Percentiles rank a stretch among this genome's conserved stretches.
These are phyloP conservation scores for Exophiala sideris DNA, from an alignment of 2,329 filamentous ascomycete species.

Conservation along the genomic window DNA sequence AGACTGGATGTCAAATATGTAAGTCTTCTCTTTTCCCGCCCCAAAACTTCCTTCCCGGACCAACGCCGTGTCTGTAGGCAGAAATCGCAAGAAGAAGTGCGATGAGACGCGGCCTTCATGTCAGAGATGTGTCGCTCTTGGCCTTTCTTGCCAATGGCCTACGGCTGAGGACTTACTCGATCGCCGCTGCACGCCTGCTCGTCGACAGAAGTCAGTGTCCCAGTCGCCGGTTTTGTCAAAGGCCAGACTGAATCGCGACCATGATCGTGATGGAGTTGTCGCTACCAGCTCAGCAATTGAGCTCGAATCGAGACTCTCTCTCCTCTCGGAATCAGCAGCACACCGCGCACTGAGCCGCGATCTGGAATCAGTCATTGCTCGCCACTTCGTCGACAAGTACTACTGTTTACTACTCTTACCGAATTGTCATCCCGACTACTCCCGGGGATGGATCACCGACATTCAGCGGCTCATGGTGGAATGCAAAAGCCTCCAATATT, in stretches of 20 bases:
- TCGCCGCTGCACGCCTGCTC: conserved; percentile 13
- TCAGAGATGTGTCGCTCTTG: conserved; percentile 7
- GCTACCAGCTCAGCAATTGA: no score
- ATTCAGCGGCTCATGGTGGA: conserved; percentile 17
- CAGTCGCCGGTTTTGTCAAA: not conserved
- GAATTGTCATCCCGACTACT: conserved; percentile 16
- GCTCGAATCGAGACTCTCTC: conserved; percentile 3
- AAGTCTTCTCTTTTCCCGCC: not conserved
- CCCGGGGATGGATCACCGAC: conserved; percentile 17
- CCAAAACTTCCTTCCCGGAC: not conserved
- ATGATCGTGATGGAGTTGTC: not conserved
- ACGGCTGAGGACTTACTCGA: conserved; percentile 16
- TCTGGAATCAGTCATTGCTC: conserved; percentile 16
- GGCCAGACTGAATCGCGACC: not conserved
- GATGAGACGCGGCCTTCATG: conserved; percentile 13
- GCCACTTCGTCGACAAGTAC: conserved; percentile 19
- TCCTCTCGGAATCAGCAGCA: conserved; percentile 12
- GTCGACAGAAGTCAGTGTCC: not conserved
- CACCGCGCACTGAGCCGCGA: conserved; percentile 11
- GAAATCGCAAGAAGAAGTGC: conserved; percentile 18
- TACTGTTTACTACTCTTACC: conserved; percentile 15
- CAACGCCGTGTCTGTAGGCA: conserved; percentile 3
- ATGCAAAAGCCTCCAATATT: conserved; percentile 14
- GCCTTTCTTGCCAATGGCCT: conserved; percentile 17
- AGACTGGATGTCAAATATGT: conserved; percentile 22